Evolutionary conservation across 2,329 filamentous ascomycete species (phyloP).

Genomic region (Westerdykella aurantiaca): DNA sequence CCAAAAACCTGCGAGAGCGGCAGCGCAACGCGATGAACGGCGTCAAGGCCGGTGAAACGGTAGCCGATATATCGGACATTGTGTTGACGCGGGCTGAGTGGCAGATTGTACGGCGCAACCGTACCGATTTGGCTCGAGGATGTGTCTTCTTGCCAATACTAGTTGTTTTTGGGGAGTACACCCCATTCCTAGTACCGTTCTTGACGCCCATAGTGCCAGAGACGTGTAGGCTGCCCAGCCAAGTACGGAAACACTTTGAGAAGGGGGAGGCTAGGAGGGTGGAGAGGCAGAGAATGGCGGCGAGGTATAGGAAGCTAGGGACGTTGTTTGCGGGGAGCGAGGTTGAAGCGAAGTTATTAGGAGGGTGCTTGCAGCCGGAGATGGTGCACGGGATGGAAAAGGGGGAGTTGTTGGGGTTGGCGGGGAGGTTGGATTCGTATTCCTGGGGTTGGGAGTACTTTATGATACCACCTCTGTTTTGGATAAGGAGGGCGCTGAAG

Average conservation of each 20-base stretch:
- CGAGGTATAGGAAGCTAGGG: neutral
- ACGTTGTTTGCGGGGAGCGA: neutral
- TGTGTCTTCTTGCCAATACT: slow-evolving; percentile 73
- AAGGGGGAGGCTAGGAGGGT: slow-evolving; percentile 43
- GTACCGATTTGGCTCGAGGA: slow-evolving; percentile 68
- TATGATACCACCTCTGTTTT: slow-evolving; percentile 39
- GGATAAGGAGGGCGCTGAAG: slow-evolving; percentile 52
- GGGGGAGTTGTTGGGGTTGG: slow-evolving; percentile 12
- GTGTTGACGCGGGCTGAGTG: slow-evolving; percentile 58
- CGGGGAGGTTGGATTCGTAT: slow-evolving; percentile 21
- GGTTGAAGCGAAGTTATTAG: neutral
- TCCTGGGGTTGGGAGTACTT: slow-evolving; percentile 36
- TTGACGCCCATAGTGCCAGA: slow-evolving; percentile 69
- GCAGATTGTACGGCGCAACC: slow-evolving; percentile 62
- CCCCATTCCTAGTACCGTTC: slow-evolving; percentile 69
- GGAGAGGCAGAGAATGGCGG: slow-evolving; percentile 9
- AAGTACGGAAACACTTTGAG: slow-evolving; percentile 56
- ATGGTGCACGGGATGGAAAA: slow-evolving; percentile 6
- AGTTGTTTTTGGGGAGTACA: slow-evolving; percentile 77
- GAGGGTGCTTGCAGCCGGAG: neutral
- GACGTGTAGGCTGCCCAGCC: slow-evolving; percentile 75
- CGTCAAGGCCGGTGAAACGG: neutral
- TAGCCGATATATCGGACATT: neutral
- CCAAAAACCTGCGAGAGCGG: slow-evolving; percentile 40
- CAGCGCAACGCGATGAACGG: neutral